A percentile compares a stretch with the other conserved stretches of the same genome.
These are phyloP conservation scores for Meyerozyma elateridarum DNA, from an alignment of 1,139 yeast genomes.

Conservation along the genomic window DNA sequence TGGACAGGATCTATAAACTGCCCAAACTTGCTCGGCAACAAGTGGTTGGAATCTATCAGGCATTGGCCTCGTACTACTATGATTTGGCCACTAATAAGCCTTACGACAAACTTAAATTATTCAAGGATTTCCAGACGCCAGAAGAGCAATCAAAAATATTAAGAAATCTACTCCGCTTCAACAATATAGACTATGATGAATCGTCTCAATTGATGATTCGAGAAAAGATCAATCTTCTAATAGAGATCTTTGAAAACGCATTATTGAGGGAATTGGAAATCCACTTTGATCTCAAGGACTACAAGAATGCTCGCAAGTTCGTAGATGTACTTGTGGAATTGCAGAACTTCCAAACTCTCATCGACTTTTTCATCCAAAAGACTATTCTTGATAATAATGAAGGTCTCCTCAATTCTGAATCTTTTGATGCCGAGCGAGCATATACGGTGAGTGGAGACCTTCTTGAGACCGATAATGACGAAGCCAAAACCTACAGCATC, in stretches of 20 bases:
- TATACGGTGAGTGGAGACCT: constrained; percentile 10
- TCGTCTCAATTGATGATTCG: constrained; percentile 30
- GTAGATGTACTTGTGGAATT: constrained; percentile 33
- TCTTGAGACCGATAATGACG: constrained; percentile 2
- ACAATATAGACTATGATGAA: constrained; percentile 33
- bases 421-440: constrained; percentile 18
- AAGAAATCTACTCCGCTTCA: constrained; percentile 34
- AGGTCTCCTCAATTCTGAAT: constrained; percentile 26
- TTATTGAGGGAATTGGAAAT: constrained; percentile 66
- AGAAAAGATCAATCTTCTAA: constrained; percentile 50
- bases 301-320: constrained; percentile 28
- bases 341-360: constrained; percentile 40
- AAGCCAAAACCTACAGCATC: constrained; percentile 10
- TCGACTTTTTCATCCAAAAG: constrained; percentile 44
- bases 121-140: constrained; percentile 45
- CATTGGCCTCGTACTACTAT: constrained; percentile 40
- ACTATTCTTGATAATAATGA: constrained; percentile 38
- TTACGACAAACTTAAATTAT: constrained; percentile 42
- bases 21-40: constrained; percentile 40
- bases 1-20: constrained; percentile 34
- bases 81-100: constrained; percentile 46
- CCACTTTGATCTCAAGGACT: constrained; percentile 51
- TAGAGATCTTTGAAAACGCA: constrained; percentile 72
- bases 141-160: constrained; percentile 45
- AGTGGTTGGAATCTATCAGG: constrained; percentile 38